Percentiles rank a stretch among this genome's conserved stretches.
phyloP scores from a whole-genome alignment of 176 grass and related monocot species.

The Zoysia japonica region DNA sequence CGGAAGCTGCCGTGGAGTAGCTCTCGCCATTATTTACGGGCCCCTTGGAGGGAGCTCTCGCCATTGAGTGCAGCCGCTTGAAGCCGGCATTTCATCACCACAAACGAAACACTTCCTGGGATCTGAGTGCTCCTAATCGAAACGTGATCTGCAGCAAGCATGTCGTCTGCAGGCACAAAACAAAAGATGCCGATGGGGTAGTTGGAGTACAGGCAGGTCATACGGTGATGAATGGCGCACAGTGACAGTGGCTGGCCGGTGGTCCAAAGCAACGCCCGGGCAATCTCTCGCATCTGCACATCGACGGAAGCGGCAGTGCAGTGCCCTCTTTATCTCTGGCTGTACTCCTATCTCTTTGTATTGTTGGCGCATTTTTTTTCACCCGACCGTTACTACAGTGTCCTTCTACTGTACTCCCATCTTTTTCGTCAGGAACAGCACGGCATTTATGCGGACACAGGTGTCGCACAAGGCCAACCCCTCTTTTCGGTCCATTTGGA shows the following conservation, averaged over 20 bases:
- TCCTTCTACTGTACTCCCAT: too few species aligned
- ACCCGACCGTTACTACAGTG: too few species aligned
- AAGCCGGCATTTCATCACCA: too few species aligned
- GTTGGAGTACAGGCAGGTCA: not conserved
- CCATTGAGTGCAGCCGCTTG: too few species aligned
- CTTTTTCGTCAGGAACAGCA: not conserved
- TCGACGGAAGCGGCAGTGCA: not conserved
- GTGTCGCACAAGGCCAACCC: constrained; percentile 1
- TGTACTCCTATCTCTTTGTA: not conserved
- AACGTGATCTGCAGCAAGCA: too few species aligned
- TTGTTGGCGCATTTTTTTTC: not conserved
- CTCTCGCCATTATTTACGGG: not conserved
- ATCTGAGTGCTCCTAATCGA: too few species aligned
- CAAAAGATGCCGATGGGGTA: not conserved
- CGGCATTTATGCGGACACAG: constrained; percentile 43
- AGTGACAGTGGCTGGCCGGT: not conserved
- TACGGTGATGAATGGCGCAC: constrained; percentile 39
- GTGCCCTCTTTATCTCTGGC: not conserved
- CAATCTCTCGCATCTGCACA: constrained; percentile 41
- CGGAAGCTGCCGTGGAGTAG: not conserved
- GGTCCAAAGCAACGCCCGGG: constrained; percentile 17
- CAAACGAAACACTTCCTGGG: too few species aligned
- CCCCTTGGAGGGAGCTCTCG: not conserved
- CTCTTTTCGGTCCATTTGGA: not conserved
- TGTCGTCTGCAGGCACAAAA: not conserved